phyloP scores from a whole-genome alignment of 129 eudicot species.

The Heracleum sosnowskyi region DNA sequence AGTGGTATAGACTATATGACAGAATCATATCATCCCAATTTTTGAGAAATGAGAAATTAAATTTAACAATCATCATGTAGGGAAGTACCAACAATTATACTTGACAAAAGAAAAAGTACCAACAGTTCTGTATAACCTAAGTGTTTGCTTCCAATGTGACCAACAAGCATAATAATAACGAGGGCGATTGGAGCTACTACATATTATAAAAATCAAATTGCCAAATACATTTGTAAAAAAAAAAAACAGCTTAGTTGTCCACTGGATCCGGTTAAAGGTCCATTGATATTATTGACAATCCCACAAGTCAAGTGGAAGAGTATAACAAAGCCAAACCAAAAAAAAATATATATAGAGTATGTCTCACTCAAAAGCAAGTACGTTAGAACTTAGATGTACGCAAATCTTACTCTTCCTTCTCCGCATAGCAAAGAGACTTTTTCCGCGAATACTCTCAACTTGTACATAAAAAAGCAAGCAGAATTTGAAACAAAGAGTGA shows the following conservation, averaged over 20 bases:
- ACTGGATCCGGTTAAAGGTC: not conserved
- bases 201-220: not conserved
- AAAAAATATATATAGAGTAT: no score
- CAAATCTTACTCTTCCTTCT: not conserved
- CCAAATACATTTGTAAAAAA: not conserved
- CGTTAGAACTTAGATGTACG: not conserved
- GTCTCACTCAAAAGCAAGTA: not conserved
- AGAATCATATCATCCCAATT: not conserved
- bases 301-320: not conserved
- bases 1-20: not conserved
- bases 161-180: not conserved
- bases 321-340: not conserved
- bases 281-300: not conserved
- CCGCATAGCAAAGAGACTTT: not conserved
- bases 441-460: not conserved
- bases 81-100: not conserved
- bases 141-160: not conserved
- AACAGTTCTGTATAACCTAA: not conserved
- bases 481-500: not conserved
- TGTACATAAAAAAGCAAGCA: not conserved
- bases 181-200: not conserved
- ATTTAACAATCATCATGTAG: not conserved
- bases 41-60: not conserved
- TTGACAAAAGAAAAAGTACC: no score
- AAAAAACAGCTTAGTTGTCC: not conserved